These are phyloP conservation scores for Lichtheimia corymbifera DNA, from an alignment of 371 early-diverging fungal species.

Conservation along the genomic window DNA sequence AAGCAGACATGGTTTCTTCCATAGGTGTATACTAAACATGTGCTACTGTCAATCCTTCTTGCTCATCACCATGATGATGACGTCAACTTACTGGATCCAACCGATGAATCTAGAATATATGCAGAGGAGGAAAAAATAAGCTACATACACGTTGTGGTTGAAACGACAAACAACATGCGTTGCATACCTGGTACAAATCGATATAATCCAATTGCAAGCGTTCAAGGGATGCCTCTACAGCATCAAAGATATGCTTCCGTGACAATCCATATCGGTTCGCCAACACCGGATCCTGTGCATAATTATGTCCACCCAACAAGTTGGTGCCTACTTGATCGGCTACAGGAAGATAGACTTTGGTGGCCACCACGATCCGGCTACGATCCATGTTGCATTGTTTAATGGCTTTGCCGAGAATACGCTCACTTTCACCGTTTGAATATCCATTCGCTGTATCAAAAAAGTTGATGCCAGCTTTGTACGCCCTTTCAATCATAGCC, in stretches of 20 bases:
- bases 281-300: not conserved
- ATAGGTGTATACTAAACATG: constrained; percentile 27
- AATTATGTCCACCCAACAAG: not conserved
- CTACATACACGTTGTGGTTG: no score
- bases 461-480: constrained; percentile 52
- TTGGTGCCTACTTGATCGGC: not conserved
- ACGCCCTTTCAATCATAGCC: constrained; percentile 45
- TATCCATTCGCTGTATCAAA: constrained; percentile 35
- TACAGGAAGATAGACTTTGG: constrained; percentile 22
- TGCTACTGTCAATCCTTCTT: not conserved
- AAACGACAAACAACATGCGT: no score
- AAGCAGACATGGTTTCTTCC: constrained; percentile 59
- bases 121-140: no score
- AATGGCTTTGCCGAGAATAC: constrained; percentile 42
- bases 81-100: constrained; percentile 24
- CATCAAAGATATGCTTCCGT: constrained; percentile 57
- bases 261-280: constrained; percentile 46
- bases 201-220: constrained; percentile 59
- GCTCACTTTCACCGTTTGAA: constrained; percentile 41
- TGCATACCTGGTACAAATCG: constrained; percentile 48
- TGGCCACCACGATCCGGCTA: constrained; percentile 42
- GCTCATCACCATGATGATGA: not conserved
- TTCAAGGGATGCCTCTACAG: constrained; percentile 50
- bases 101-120: constrained; percentile 44
- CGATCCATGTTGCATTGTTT: constrained; percentile 38